A percentile compares a stretch with the other conserved stretches of the same genome.
Conservation (phyloP, 371 early-diverging fungal genomes). For the Haplosporangium sp. region DNA sequence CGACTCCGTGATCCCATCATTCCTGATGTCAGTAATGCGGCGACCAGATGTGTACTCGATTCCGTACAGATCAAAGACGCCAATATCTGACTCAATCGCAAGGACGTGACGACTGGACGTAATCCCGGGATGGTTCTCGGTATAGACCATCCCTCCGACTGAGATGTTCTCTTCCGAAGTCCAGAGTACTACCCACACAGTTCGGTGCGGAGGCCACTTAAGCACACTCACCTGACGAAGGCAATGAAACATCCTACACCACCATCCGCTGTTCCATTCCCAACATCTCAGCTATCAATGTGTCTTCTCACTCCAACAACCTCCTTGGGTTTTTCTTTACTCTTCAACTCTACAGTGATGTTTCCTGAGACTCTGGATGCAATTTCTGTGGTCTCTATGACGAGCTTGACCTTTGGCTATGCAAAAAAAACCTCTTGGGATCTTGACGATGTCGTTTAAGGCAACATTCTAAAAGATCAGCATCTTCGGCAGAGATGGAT, state of each 20-base stretch:
- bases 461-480: constrained; percentile 61
- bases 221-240: constrained; percentile 56
- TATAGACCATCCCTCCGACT: constrained; percentile 60
- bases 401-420: constrained; percentile 58
- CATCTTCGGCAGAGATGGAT: constrained; percentile 62
- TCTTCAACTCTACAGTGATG: constrained; percentile 63
- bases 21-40: constrained; percentile 1
- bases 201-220: constrained; percentile 56
- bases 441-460: constrained; percentile 42
- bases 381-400: constrained; percentile 50
- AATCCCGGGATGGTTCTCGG: constrained; percentile 48
- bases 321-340: constrained; percentile 60
- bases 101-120: constrained; percentile 57
- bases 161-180: constrained; percentile 64
- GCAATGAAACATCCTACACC: constrained; percentile 65
- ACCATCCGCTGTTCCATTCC: constrained; percentile 64
- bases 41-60: constrained; percentile 36
- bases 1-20: constrained; percentile 20
- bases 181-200: constrained; percentile 66
- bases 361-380: constrained; percentile 55
- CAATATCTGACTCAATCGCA: constrained; percentile 65
- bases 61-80: constrained; percentile 65
- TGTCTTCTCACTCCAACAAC: constrained; percentile 68
- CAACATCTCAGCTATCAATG: constrained; percentile 70
- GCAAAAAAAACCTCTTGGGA: constrained; percentile 13